A percentile compares a stretch with the other conserved stretches of the same genome.
These are phyloP conservation scores for Dianthus caryophyllus DNA, from an alignment of 148 eudicot genomes.

Conservation along the genomic window DNA sequence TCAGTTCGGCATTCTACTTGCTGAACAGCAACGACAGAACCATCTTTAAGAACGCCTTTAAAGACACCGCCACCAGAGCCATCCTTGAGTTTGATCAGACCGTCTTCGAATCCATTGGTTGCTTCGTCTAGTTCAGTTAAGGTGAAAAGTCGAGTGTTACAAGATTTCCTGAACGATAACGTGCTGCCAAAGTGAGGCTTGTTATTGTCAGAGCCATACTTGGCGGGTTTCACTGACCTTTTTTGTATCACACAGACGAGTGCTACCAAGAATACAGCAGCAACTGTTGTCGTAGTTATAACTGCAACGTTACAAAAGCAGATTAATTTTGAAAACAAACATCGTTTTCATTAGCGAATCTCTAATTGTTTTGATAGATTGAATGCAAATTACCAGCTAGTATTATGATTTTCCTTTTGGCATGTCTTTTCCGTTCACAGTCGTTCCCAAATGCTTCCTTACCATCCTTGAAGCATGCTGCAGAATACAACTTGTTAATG, in stretches of 20 bases:
- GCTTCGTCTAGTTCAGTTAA: constrained; percentile 73
- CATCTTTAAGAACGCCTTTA: constrained; percentile 53
- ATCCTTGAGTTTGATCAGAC: constrained; percentile 33
- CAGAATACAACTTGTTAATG: constrained; percentile 12
- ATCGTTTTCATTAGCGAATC: too few species aligned
- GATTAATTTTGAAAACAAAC: background rate
- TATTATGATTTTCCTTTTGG: constrained; percentile 36
- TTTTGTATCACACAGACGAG: constrained; percentile 44
- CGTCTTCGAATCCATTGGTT: constrained; percentile 53
- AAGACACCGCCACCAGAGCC: constrained; percentile 38
- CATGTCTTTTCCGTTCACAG: constrained; percentile 36
- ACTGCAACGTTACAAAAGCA: constrained; percentile 33
- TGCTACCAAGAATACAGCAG: constrained; percentile 37
- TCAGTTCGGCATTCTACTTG: constrained; percentile 50
- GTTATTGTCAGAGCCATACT: constrained; percentile 25
- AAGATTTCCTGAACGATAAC: constrained; percentile 44
- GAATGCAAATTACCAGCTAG: constrained; percentile 42
- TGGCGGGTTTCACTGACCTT: constrained; percentile 35
- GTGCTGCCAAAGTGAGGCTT: constrained; percentile 34
- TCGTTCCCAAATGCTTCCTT: constrained; percentile 43
- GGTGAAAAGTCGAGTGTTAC: constrained; percentile 52
- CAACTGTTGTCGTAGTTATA: constrained; percentile 39
- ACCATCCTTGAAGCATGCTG: constrained; percentile 68
- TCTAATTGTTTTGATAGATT: background rate
- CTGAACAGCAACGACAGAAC: constrained; percentile 57